Evolutionary conservation across 176 grass and related monocot genomes (phyloP).

Genomic region (Urochloa ruziziensis): DNA sequence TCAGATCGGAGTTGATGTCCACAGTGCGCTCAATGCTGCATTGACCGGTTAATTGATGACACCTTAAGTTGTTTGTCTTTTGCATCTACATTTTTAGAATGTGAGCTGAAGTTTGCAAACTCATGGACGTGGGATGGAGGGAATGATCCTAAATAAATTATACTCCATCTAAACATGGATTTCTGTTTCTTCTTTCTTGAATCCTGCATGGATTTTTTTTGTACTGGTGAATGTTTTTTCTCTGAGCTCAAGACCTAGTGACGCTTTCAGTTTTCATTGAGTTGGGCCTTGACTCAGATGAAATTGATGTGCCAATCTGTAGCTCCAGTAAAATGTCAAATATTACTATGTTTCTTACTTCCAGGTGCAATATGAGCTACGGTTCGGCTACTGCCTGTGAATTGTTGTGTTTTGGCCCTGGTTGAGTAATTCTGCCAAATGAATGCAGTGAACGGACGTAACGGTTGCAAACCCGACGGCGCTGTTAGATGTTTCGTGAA

Average conservation of each 20-base stretch:
- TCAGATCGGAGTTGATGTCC: slow-evolving; percentile 94
- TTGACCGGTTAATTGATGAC: slow-evolving; percentile 53
- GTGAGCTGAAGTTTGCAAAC: slow-evolving; percentile 40
- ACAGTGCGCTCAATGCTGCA: slow-evolving; percentile 95
- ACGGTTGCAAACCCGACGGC: no score
- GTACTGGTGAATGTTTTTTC: slow-evolving; percentile 56
- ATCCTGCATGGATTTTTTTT: slow-evolving; percentile 45
- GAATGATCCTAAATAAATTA: slow-evolving; percentile 79
- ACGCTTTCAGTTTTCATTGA: background rate
- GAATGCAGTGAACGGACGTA: no score
- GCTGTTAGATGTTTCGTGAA: no score
- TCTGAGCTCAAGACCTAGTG: background rate
- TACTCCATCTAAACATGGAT: slow-evolving; percentile 43
- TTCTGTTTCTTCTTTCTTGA: slow-evolving; percentile 30
- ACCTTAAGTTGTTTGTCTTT: slow-evolving; percentile 27
- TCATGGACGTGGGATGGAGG: slow-evolving; percentile 45
- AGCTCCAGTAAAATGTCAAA: background rate
- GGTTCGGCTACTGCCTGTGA: background rate
- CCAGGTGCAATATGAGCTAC: background rate
- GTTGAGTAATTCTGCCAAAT: no score
- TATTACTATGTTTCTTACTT: background rate
- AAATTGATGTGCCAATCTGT: background rate
- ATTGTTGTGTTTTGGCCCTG: background rate
- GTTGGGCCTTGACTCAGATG: background rate
- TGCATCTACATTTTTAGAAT: slow-evolving; percentile 55